Evolutionary conservation across 352 stramenopile species (phyloP).

Genomic region (Phytophthora pinifolia): DNA sequence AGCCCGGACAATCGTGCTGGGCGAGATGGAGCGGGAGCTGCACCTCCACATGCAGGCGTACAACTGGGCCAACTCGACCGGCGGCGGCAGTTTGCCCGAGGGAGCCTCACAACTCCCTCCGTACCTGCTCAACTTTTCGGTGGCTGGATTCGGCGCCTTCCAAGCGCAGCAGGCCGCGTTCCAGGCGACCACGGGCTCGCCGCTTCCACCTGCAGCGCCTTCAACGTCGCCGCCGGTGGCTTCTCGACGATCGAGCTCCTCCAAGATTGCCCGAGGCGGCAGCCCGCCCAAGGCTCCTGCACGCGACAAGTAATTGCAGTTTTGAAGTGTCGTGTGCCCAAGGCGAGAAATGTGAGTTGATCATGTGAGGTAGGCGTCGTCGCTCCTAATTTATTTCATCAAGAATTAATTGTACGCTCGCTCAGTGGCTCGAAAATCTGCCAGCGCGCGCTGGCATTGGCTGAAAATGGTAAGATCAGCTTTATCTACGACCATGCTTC

Average conservation of each 20-base stretch:
- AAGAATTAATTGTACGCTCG: constrained; percentile 22
- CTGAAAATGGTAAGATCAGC: constrained; percentile 10
- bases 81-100: constrained; percentile 23
- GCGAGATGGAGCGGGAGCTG: constrained; percentile 74
- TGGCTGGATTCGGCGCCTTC: constrained; percentile 57
- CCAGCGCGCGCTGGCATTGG: constrained; percentile 1
- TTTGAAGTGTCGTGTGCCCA: constrained; percentile 18
- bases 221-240: constrained; percentile 22
- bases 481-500: no score
- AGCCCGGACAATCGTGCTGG: constrained; percentile 57
- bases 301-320: constrained; percentile 19
- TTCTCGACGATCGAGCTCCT: constrained; percentile 9
- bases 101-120: constrained; percentile 39
- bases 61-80: constrained; percentile 53
- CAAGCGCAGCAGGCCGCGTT: constrained; percentile 57
- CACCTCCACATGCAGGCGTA: constrained; percentile 73
- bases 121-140: constrained; percentile 61
- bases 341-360: constrained; percentile 10
- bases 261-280: constrained; percentile 16
- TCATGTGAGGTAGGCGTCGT: constrained; percentile 7
- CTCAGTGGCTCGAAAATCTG: constrained; percentile 13
- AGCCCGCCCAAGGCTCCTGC: constrained; percentile 19
- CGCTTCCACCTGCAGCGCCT: constrained; percentile 22
- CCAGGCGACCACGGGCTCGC: constrained; percentile 32
- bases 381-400: constrained; percentile 27